These are phyloP conservation scores for Adiantum capillusveneris DNA, from an alignment of 75 land plant species.

Conservation along the genomic window DNA sequence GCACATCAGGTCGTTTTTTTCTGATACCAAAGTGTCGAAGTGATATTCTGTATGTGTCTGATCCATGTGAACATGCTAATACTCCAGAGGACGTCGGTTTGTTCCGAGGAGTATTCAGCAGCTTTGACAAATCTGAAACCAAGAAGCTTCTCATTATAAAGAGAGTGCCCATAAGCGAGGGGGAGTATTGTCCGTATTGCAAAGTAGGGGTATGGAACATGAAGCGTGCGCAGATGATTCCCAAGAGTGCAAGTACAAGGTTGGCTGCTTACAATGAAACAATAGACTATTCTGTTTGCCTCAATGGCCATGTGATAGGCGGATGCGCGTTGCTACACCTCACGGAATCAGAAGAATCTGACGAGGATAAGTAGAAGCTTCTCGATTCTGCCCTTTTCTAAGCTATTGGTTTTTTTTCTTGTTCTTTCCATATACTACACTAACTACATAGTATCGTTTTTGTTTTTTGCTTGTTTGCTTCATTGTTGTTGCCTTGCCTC, in stretches of 20 bases:
- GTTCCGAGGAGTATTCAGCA: slow-evolving; percentile 49
- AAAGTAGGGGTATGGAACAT: slow-evolving; percentile 60
- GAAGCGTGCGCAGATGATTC: slow-evolving; percentile 47
- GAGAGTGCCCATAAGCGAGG: too few species aligned
- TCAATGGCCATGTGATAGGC: slow-evolving; percentile 60
- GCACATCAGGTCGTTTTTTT: slow-evolving; percentile 73
- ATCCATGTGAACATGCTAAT: slow-evolving; percentile 65
- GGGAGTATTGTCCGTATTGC: too few species aligned
- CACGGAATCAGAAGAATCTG: slow-evolving; percentile 35
- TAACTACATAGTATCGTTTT: too few species aligned
- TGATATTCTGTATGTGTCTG: slow-evolving; percentile 60
- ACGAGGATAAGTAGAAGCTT: too few species aligned
- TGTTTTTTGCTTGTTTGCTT: too few species aligned
- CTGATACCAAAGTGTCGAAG: slow-evolving; percentile 36
- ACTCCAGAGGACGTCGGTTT: slow-evolving; percentile 39
- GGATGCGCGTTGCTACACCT: slow-evolving; percentile 45
- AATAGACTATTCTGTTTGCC: slow-evolving; percentile 56
- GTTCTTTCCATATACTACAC: too few species aligned
- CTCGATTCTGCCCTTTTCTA: too few species aligned
- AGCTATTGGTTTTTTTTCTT: too few species aligned
- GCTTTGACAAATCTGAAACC: too few species aligned
- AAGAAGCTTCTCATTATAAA: too few species aligned
- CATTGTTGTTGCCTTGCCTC: too few species aligned
- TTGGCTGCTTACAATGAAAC: slow-evolving; percentile 44
- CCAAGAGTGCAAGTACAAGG: slow-evolving; percentile 40